Conservation (phyloP, 78 protist species). For the Protostelium mycophagum region DNA sequence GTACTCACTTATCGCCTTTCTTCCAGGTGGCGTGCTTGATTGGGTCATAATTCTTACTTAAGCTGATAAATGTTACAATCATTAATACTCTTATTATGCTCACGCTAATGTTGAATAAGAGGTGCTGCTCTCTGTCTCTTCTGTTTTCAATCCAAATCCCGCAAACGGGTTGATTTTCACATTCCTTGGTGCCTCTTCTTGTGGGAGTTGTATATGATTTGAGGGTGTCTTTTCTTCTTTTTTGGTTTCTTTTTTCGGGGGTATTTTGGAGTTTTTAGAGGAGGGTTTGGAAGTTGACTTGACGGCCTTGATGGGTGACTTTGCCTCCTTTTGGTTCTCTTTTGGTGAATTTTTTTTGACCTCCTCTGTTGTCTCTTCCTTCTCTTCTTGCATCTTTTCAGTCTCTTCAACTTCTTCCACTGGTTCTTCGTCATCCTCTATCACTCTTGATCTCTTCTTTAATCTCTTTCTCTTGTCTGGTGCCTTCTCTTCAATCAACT, state of each 20-base stretch:
- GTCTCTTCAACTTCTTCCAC: background rate
- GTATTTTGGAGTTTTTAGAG: no score
- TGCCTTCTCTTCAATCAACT: conserved; percentile 13
- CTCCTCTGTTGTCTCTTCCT: conserved; percentile 8
- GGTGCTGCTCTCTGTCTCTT: background rate
- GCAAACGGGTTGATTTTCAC: no score
- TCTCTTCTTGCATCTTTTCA: conserved; percentile 1
- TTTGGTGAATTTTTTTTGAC: conserved; percentile 2
- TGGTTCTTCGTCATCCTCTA: conserved; percentile 6
- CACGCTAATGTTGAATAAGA: background rate
- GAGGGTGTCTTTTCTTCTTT: background rate
- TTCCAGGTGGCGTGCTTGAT: conserved; percentile 63
- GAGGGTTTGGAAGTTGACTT: no score
- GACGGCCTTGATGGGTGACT: no score
- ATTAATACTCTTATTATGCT: background rate
- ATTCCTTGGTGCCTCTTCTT: no score
- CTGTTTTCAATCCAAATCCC: no score
- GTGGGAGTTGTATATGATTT: no score
- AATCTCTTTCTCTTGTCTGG: background rate
- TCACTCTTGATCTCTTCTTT: background rate
- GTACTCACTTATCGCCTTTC: conserved; percentile 37
- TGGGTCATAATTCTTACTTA: conserved; percentile 31
- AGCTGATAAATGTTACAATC: conserved; percentile 11
- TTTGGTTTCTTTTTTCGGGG: background rate
- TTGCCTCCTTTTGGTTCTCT: conserved; percentile 22